Base-by-base conservation (phyloP, 768 basidiomycete species). In the Dentipellis sp. region DNA sequence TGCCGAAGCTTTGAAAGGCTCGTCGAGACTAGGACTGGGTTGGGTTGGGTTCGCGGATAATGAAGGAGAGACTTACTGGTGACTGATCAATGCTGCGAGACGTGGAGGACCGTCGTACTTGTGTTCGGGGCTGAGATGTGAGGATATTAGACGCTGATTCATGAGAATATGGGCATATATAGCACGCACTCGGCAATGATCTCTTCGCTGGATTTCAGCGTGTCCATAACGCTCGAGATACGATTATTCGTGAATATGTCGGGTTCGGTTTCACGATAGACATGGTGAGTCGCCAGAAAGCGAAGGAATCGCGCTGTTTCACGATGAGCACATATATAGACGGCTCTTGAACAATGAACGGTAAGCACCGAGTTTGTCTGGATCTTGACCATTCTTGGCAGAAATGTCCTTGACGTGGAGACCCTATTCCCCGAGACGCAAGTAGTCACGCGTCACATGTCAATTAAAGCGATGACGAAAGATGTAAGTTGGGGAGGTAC, bases 241-340 rank as follows among this genome's bases (percentile, higher is more conserved):
- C 62, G 60, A 49, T 65, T 68, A 49, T 61, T 57, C 0, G 63
- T 56, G 50, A 65, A 68, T 3, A 59, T 55, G 52, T 64, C 50
- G 10, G 62, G 63, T 5, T 22, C 55, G 39, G 58, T 48, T 45
- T 68, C 67, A 12, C 22, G 22, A 56, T 66, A 66, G 52, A 68
- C 57, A 56, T 65, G 62, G 38, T 59, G 54, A 3, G 64, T 58
- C 6, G 65, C 65, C 16, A 66, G 60, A 8, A 58, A 53, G 14
- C 67, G 61, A 6, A 68, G 58, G 35, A 61, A 40, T n/a, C 62
- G 65, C 6, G 54, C 64, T 67, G 29, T 10, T 23, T 7, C 19
- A 21, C 42, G 42, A 39, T n/a, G 38, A 11, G 19, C 21, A 6
- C 39, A 9, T 2, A 1, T 16, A 16, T 14, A 2, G 16, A 14